Conservation (phyloP, 2,329 filamentous ascomycete genomes). For the Arthrobotrys entomopaga region DNA sequence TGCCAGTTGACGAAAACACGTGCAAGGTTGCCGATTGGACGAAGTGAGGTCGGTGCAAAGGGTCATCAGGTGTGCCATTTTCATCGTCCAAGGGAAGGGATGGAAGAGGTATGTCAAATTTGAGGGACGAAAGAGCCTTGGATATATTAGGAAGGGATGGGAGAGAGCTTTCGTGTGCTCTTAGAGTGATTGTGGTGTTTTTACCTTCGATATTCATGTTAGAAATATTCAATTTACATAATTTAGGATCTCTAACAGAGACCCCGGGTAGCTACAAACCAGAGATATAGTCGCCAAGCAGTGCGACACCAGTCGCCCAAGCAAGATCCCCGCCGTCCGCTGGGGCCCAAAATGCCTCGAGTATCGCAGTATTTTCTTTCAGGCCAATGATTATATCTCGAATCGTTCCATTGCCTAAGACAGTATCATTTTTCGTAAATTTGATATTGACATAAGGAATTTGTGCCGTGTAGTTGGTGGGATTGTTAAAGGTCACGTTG, state of each 20-base stretch:
- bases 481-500: slow-evolving; percentile 85
- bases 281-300: slow-evolving; percentile 87
- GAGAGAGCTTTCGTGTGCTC: slow-evolving; percentile 76
- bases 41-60: slow-evolving; percentile 67
- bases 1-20: slow-evolving; percentile 83
- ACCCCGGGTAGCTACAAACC: slow-evolving; percentile 64
- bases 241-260: neutral
- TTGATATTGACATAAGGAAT: slow-evolving; percentile 84
- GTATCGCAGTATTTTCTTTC: slow-evolving; percentile 76
- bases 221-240: neutral
- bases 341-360: slow-evolving; percentile 81
- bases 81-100: slow-evolving; percentile 67
- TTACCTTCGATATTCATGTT: slow-evolving; percentile 65
- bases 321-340: slow-evolving; percentile 71
- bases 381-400: slow-evolving; percentile 71
- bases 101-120: slow-evolving; percentile 77
- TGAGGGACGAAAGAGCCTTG: slow-evolving; percentile 75
- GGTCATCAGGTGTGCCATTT: slow-evolving; percentile 58
- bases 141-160: slow-evolving; percentile 78
- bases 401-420: slow-evolving; percentile 79
- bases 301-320: slow-evolving; percentile 72
- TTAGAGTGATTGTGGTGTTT: slow-evolving; percentile 82
- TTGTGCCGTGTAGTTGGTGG: slow-evolving; percentile 82
- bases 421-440: slow-evolving; percentile 76
- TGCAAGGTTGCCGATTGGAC: slow-evolving; percentile 89